Evolutionary conservation across 331 rosid species (phyloP), one percentile per base, ranked within the genome.

Genomic region (Rosa hybrid): DNA sequence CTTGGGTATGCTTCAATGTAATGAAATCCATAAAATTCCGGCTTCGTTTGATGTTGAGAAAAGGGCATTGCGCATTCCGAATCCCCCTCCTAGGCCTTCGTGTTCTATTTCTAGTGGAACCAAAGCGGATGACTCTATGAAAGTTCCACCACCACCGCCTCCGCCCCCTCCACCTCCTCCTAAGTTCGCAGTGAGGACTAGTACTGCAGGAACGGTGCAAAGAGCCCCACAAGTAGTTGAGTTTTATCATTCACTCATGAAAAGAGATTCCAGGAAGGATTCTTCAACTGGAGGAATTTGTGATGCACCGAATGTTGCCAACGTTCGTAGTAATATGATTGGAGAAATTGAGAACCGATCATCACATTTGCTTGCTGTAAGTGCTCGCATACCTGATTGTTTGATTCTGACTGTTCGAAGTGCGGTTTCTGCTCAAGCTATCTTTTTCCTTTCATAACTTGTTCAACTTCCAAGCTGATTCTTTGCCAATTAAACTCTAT

Each of bases 261-360:
- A 96, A 90, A 89, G 98, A 86, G 99, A 96, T 81, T 93, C 97
- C 8, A 90, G 94, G 82, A 96, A 88, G 86, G 99, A 96, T 34
- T 89, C 98, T 51, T 85, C 94, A 74, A 91, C 80, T 83, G 98
- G 96, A 72, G 92, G 90, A 77, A 78, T 85, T 12, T 78, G 92
- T 63, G 97, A 96, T 83, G 94, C 86, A 46, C 87, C 92, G 3
- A 96, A 91, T 88, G 97, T 96, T 70, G 91, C 97, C 45, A 90
- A 92, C 81, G 97, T 83, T 88, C 97, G 98, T 73, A 96, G 97
- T 81, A 96, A 91, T 89, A 96, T 96, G 99, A 96, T 96, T 70
- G 98, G 99, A 76, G 99, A 96, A 83, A 96, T 96, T 38, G 99
- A 93, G 90, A 96, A 96, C 81, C 89, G 99, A 65, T 96, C 99